A percentile compares a stretch with the other conserved stretches of the same genome.
Evolutionary conservation across 176 grass and related monocot genomes (phyloP).

Genomic region (Oryza nivara): DNA sequence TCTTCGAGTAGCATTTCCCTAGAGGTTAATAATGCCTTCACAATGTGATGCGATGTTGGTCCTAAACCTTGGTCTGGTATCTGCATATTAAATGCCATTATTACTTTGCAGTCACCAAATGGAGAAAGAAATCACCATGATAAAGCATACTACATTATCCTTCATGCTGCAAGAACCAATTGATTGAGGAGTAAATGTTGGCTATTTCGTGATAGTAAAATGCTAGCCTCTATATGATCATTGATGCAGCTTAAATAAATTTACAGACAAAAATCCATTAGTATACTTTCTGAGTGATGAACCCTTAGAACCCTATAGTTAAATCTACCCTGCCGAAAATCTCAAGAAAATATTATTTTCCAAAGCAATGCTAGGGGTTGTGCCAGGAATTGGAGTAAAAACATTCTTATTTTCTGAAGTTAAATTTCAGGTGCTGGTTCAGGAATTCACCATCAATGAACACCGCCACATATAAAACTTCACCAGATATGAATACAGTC

Average conservation of each 20-base stretch:
- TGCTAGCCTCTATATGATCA: constrained; percentile 13
- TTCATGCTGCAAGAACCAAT: background rate
- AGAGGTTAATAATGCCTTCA: constrained; percentile 79
- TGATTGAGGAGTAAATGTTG: constrained; percentile 17
- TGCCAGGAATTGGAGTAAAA: constrained; percentile 7
- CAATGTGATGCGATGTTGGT: constrained; percentile 67
- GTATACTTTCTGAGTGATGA: background rate
- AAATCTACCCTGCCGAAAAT: background rate
- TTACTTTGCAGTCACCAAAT: constrained; percentile 30
- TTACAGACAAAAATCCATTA: background rate
- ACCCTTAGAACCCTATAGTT: background rate
- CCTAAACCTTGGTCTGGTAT: constrained; percentile 71
- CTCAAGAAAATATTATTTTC: background rate
- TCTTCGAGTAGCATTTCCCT: constrained; percentile 83
- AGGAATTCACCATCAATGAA: constrained; percentile 16
- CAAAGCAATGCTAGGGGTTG: background rate
- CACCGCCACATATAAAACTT: background rate
- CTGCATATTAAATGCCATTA: constrained; percentile 53
- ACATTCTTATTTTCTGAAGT: background rate
- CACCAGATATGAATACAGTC: background rate
- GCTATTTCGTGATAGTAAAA: background rate
- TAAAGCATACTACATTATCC: background rate
- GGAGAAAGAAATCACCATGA: constrained; percentile 5
- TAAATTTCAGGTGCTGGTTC: constrained; percentile 7
- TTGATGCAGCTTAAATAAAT: background rate